phyloP scores from a whole-genome alignment of 1,284 basidiomycete genomes.

The Moesziomyces globuligerus region DNA sequence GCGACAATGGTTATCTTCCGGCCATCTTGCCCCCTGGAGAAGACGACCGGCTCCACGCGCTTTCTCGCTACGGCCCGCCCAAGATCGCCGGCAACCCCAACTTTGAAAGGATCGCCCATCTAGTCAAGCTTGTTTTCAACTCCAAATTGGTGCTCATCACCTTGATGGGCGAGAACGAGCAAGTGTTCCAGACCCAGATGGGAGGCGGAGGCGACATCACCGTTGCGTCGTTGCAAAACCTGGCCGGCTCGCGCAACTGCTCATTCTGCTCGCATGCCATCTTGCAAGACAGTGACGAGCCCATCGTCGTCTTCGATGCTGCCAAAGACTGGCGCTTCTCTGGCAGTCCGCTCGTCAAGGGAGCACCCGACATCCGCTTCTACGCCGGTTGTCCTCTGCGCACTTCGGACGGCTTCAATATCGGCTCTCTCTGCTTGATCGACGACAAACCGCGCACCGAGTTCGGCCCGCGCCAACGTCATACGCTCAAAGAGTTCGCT shows the following conservation, averaged over 20 bases:
- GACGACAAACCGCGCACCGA: slow-evolving; percentile 85
- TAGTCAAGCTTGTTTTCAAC: slow-evolving; percentile 91
- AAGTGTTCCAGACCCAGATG: slow-evolving; percentile 87
- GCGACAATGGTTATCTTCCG: slow-evolving; percentile 58
- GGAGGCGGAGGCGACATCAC: slow-evolving; percentile 67
- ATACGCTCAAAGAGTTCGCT: slow-evolving; percentile 93
- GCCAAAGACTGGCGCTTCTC: slow-evolving; percentile 86
- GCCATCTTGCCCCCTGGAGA: slow-evolving; percentile 60
- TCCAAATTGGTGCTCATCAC: slow-evolving; percentile 85
- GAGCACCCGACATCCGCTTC: slow-evolving; percentile 79
- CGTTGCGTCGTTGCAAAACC: slow-evolving; percentile 36
- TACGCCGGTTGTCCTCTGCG: slow-evolving; percentile 90
- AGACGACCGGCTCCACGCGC: slow-evolving; percentile 48
- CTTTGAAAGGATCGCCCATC: slow-evolving; percentile 87
- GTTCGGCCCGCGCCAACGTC: slow-evolving; percentile 86
- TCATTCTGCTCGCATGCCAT: slow-evolving; percentile 87
- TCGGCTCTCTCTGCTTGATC: slow-evolving; percentile 86
- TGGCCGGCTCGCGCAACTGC: slow-evolving; percentile 72
- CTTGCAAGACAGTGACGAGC: slow-evolving; percentile 85
- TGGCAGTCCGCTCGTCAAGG: slow-evolving; percentile 80
- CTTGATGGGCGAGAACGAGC: slow-evolving; percentile 81
- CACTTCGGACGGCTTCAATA: slow-evolving; percentile 88
- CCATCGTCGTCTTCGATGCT: slow-evolving; percentile 84
- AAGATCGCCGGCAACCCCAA: slow-evolving; percentile 77
- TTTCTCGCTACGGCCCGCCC: slow-evolving; percentile 59